These are phyloP conservation scores for Ganoderma sinense DNA, from an alignment of 1,284 basidiomycete species.

Conservation along the genomic window DNA sequence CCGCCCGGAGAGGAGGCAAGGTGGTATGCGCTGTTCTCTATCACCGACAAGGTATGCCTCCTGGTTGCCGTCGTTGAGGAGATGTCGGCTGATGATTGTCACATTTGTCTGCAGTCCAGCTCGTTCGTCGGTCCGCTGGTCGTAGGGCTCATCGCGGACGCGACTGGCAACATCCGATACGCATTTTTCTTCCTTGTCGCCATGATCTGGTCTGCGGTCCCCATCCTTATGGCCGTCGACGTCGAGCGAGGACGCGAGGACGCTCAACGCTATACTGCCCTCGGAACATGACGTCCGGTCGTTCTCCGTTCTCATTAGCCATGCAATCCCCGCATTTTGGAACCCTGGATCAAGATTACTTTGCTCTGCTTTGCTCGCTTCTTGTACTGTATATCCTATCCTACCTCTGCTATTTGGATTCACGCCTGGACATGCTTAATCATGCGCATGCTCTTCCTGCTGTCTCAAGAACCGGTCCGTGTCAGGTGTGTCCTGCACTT, in stretches of 20 bases:
- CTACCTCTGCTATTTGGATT: background rate
- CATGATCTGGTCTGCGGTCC: conserved; percentile 84
- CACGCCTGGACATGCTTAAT: background rate
- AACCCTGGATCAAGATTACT: background rate
- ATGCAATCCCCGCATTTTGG: background rate
- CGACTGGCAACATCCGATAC: conserved; percentile 88
- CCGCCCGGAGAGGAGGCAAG: conserved; percentile 82
- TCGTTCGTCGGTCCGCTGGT: conserved; percentile 90
- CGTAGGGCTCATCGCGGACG: conserved; percentile 86
- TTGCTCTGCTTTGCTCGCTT: background rate
- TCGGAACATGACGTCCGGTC: background rate
- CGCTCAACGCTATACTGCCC: conserved; percentile 57
- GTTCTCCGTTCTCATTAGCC: background rate
- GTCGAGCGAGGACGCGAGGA: conserved; percentile 73
- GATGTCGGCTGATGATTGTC: background rate
- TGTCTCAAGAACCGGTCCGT: background rate
- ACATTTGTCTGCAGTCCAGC: conserved; percentile 62
- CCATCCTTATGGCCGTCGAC: conserved; percentile 76
- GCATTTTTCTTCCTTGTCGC: conserved; percentile 87
- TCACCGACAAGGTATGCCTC: conserved; percentile 80
- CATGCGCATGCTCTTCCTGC: background rate
- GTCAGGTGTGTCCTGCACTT: conserved; percentile 2
- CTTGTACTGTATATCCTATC: background rate
- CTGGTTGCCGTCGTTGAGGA: background rate
- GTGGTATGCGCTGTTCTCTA: conserved; percentile 84